Percentiles rank a stretch among this genome's conserved stretches.
Conservation (phyloP, 2,329 filamentous ascomycete genomes). For the Cladobotryum mycophilum region DNA sequence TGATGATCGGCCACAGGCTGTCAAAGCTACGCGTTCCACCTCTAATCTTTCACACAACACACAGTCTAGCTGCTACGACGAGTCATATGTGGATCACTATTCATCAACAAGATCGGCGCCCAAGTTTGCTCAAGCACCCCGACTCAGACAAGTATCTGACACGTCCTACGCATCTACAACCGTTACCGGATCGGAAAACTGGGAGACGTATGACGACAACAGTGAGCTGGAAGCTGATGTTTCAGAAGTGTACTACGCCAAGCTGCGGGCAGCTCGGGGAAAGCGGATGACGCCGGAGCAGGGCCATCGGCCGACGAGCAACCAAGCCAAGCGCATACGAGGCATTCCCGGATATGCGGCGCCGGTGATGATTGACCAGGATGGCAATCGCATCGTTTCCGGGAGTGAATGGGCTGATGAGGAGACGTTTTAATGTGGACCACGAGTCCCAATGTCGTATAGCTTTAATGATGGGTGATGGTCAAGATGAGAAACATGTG, state of each 20-base stretch:
- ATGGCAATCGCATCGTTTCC: conserved; percentile 57
- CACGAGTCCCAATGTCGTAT: too few species aligned
- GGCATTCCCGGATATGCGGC: conserved; percentile 46
- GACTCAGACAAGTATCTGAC: conserved; percentile 26
- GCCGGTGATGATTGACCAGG: conserved; percentile 46
- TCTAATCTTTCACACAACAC: conserved; percentile 33
- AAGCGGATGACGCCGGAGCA: conserved; percentile 56
- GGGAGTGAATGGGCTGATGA: conserved; percentile 64
- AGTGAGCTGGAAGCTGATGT: conserved; percentile 71
- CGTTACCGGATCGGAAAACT: conserved; percentile 85
- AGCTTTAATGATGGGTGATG: not conserved
- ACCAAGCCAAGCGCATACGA: conserved; percentile 47
- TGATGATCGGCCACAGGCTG: conserved; percentile 50
- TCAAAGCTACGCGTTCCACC: conserved; percentile 32
- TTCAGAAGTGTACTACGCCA: conserved; percentile 74
- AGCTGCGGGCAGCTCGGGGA: conserved; percentile 59
- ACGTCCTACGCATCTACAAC: conserved; percentile 66
- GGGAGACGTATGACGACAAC: conserved; percentile 91
- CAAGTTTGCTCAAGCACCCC: conserved; percentile 36
- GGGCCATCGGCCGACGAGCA: conserved; percentile 34
- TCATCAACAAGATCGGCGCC: conserved; percentile 34
- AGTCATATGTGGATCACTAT: conserved; percentile 28
- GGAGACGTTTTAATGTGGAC: conserved; percentile 43
- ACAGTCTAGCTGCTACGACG: conserved; percentile 23
- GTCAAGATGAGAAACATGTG: not conserved